phyloP scores from a whole-genome alignment of 1,284 basidiomycete species.

The Lignosus rhinocerotis region DNA sequence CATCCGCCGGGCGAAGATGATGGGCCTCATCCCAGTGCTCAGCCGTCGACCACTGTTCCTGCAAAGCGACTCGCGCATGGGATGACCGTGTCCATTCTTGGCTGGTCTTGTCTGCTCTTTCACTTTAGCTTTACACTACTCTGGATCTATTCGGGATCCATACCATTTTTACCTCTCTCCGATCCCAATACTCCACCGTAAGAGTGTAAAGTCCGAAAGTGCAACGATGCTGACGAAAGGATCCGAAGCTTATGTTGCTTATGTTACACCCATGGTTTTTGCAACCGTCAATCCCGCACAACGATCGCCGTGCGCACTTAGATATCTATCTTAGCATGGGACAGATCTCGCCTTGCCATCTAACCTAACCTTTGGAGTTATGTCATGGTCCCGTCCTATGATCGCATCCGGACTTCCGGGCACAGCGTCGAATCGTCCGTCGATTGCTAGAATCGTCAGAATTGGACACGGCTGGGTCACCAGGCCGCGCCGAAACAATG shows the following conservation, averaged over 20 bases:
- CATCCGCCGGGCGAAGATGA: conserved; percentile 88
- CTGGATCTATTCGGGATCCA: neutral
- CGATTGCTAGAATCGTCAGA: conserved; percentile 2
- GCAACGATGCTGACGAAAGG: neutral
- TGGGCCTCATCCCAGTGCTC: conserved; percentile 83
- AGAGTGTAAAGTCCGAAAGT: no score
- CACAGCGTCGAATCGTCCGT: conserved; percentile 2
- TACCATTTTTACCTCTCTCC: neutral
- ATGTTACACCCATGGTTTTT: neutral
- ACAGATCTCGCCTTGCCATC: conserved; percentile 2
- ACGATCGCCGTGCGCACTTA: neutral
- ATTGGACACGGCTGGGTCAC: conserved; percentile 17
- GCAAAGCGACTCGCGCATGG: no score
- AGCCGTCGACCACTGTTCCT: conserved; percentile 37
- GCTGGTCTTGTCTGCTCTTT: no score
- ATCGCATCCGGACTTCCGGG: conserved; percentile 19
- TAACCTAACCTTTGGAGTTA: conserved; percentile 13
- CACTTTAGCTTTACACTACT: conserved; percentile 1
- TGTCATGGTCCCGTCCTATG: conserved; percentile 22
- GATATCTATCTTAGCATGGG: neutral
- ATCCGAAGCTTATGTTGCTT: neutral
- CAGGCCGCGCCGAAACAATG: conserved; percentile 13
- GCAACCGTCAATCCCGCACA: neutral
- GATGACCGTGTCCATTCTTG: no score
- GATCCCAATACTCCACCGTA: neutral